These are phyloP conservation scores for Pezicula rhizophila DNA, from an alignment of 2,329 filamentous ascomycete genomes.

Conservation along the genomic window DNA sequence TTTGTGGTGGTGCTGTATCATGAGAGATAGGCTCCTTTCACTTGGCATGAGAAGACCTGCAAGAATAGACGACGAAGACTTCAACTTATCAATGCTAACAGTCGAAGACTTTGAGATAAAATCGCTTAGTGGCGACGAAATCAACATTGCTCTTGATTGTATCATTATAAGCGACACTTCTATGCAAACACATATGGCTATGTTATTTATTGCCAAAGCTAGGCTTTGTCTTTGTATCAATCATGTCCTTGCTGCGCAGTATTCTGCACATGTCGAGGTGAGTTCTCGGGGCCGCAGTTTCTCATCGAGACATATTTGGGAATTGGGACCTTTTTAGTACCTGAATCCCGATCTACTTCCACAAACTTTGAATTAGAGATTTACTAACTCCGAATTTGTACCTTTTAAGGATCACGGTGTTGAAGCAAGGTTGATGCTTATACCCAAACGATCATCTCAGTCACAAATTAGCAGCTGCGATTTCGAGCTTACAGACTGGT, in stretches of 20 bases:
- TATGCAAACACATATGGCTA: constrained; percentile 70
- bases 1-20: constrained; percentile 95
- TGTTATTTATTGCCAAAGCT: constrained; percentile 83
- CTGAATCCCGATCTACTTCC: too few relatives aligned
- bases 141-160: constrained; percentile 63
- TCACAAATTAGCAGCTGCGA: constrained; percentile 73
- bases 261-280: constrained; percentile 53
- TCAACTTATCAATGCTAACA: constrained; percentile 81
- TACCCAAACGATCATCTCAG: constrained; percentile 73
- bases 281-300: too few relatives aligned
- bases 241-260: constrained; percentile 79
- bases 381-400: too few relatives aligned
- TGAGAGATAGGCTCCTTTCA: constrained; percentile 83
- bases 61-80: constrained; percentile 83
- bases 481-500: constrained; percentile 70
- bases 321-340: too few relatives aligned
- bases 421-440: constrained; percentile 61
- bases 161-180: constrained; percentile 60
- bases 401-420: constrained; percentile 39
- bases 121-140: constrained; percentile 53
- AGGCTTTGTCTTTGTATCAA: constrained; percentile 83
- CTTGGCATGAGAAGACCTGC: constrained; percentile 87
- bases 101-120: constrained; percentile 77
- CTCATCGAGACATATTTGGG: too few relatives aligned
- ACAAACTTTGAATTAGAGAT: too few relatives aligned